Conservation (phyloP, 208 protist genomes). For the Trypanosoma cruzi region DNA sequence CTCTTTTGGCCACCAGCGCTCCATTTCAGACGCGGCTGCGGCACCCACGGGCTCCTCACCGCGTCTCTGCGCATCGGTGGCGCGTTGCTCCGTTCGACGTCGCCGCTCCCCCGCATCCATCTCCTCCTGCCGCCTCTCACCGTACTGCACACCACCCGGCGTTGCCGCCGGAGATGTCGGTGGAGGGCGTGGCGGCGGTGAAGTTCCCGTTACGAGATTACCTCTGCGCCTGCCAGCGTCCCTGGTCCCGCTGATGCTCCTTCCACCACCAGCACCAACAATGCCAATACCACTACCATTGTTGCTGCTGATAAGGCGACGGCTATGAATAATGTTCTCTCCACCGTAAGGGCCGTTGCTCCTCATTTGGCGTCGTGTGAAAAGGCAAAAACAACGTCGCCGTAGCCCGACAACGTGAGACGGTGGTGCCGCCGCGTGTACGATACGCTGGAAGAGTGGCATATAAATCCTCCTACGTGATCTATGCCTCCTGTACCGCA, state of each 20-base stretch:
- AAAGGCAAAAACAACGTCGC: conserved; percentile 7
- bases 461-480: background rate
- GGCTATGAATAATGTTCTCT: background rate
- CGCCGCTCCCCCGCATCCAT: conserved; percentile 45
- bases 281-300: background rate
- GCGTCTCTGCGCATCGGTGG: conserved; percentile 63
- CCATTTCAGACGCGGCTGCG: conserved; percentile 33
- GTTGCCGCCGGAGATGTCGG: conserved; percentile 69
- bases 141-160: conserved; percentile 81
- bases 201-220: conserved; percentile 15
- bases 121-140: conserved; percentile 38
- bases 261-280: background rate
- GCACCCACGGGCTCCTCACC: conserved; percentile 46
- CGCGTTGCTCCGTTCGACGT: conserved; percentile 56
- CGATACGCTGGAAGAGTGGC: conserved; percentile 4
- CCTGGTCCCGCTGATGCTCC: background rate
- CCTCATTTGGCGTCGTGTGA: background rate
- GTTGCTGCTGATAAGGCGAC: background rate
- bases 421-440: conserved; percentile 1
- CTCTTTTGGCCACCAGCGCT: conserved; percentile 71
- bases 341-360: background rate
- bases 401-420: background rate
- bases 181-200: conserved; percentile 41
- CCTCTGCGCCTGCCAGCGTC: background rate
- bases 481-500: no score